A percentile compares a stretch with the other conserved stretches of the same genome.
These are phyloP conservation scores for Chamaenerion angustifolium DNA, from an alignment of 345 rosid genomes.

Conservation along the genomic window DNA sequence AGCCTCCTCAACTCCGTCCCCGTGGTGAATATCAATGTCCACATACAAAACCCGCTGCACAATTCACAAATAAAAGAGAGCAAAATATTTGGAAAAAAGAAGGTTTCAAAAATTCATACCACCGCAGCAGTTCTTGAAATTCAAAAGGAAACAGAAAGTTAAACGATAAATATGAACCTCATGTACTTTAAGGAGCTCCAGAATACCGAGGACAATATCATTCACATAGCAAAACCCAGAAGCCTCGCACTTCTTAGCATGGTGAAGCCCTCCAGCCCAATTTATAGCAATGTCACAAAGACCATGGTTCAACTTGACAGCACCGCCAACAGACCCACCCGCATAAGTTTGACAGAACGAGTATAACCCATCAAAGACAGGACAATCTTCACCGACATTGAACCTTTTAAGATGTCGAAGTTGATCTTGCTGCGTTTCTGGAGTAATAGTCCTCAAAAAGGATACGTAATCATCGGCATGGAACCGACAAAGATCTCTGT, in stretches of 20 bases:
- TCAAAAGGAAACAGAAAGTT: too few species aligned
- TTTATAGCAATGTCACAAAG: slow-evolving; percentile 47
- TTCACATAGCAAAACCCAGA: slow-evolving; percentile 61
- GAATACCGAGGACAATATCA: slow-evolving; percentile 48
- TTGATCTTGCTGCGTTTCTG: slow-evolving; percentile 51
- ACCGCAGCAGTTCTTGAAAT: too few species aligned
- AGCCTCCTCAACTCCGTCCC: slow-evolving; percentile 63
- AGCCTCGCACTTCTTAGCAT: slow-evolving; percentile 60
- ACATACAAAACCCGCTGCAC: slow-evolving; percentile 53
- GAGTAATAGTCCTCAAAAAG: slow-evolving; percentile 42
- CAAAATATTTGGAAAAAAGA: background rate
- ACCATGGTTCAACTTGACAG: slow-evolving; percentile 47
- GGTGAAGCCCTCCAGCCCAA: slow-evolving; percentile 64
- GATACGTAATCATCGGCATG: slow-evolving; percentile 51
- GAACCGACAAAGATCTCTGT: slow-evolving; percentile 51
- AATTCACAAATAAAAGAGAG: slow-evolving; percentile 2
- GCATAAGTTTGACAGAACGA: slow-evolving; percentile 59
- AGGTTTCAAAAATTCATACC: too few species aligned
- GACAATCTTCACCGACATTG: slow-evolving; percentile 59
- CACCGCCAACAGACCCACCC: slow-evolving; percentile 54
- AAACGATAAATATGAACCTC: slow-evolving; percentile 20
- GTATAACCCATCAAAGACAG: slow-evolving; percentile 49
- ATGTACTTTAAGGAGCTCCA: slow-evolving; percentile 49
- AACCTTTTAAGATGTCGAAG: slow-evolving; percentile 47
- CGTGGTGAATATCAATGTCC: slow-evolving; percentile 59